phyloP scores from a whole-genome alignment of 768 basidiomycete genomes.

The Rhodosporidiobolus sp. region DNA sequence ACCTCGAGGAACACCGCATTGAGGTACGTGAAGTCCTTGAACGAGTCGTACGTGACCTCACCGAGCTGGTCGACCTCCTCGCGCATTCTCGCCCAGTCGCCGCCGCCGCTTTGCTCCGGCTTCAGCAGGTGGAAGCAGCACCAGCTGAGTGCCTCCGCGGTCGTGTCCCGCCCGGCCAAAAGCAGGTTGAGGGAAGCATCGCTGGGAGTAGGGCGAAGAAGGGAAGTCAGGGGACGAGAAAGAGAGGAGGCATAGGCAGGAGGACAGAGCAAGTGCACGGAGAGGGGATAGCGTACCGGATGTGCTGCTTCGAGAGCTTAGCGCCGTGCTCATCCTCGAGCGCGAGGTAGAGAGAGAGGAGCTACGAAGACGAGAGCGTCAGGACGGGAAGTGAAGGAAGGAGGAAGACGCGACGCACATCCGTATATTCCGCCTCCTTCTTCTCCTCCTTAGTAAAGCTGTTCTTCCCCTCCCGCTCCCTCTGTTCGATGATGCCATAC shows the following conservation, averaged over 20 bases:
- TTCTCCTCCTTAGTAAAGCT: not conserved
- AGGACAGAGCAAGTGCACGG: no score
- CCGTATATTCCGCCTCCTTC: conserved; percentile 1
- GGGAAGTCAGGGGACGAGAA: not conserved
- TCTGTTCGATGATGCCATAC: conserved; percentile 9
- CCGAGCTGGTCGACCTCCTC: conserved; percentile 1
- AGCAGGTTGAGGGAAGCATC: not conserved
- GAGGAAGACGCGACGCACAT: not conserved
- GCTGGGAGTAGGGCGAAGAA: not conserved
- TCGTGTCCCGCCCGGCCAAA: conserved; percentile 13
- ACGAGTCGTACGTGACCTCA: conserved; percentile 9
- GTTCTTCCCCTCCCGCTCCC: not conserved
- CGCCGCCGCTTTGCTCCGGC: not conserved
- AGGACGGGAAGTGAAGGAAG: not conserved
- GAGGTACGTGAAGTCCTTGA: not conserved
- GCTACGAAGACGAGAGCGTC: not conserved
- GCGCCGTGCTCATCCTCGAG: conserved; percentile 1
- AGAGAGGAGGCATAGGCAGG: no score
- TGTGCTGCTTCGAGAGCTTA: not conserved
- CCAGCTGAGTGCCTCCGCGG: conserved; percentile 16
- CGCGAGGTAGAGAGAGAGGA: conserved; percentile 9
- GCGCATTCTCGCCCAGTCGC: not conserved
- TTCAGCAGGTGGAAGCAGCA: not conserved
- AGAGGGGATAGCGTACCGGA: conserved; percentile 19
- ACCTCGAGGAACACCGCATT: conserved; percentile 14